Conservation (phyloP, 75 land plant genomes). For the Pinus tabuliformis region DNA sequence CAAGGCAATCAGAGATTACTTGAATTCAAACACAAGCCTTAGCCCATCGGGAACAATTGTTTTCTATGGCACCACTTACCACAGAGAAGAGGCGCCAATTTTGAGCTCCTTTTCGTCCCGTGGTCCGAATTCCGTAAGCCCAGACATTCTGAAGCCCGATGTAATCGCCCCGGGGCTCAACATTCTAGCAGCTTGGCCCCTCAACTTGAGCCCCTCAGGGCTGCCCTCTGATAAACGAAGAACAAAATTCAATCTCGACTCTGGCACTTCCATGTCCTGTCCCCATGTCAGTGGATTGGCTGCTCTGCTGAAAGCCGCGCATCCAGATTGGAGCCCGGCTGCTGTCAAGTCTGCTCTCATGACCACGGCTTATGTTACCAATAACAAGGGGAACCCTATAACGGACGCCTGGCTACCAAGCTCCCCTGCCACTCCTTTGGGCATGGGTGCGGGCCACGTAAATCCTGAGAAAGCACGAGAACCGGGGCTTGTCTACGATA, state of each 20-base stretch:
- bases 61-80: constrained; percentile 53
- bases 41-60: constrained; percentile 45
- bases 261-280: constrained; percentile 90
- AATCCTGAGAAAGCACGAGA: too few species aligned
- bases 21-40: neutral
- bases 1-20: constrained; percentile 40
- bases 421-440: too few species aligned
- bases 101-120: constrained; percentile 80
- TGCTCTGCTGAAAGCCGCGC: constrained; percentile 62
- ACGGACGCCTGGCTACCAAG: too few species aligned
- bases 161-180: constrained; percentile 69
- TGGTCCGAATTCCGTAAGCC: constrained; percentile 49
- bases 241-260: constrained; percentile 57
- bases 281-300: constrained; percentile 82
- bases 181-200: constrained; percentile 77
- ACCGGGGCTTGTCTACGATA: too few species aligned
- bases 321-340: constrained; percentile 78
- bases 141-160: constrained; percentile 70
- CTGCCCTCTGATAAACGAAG: constrained; percentile 31
- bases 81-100: constrained; percentile 51
- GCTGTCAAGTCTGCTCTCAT: constrained; percentile 83
- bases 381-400: too few species aligned
- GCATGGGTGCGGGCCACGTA: too few species aligned
- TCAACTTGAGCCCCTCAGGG: constrained; percentile 42
- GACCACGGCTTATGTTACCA: constrained; percentile 61